These are phyloP conservation scores for Candida hungchunana DNA, from an alignment of 805 yeast genomes.

Conservation along the genomic window DNA sequence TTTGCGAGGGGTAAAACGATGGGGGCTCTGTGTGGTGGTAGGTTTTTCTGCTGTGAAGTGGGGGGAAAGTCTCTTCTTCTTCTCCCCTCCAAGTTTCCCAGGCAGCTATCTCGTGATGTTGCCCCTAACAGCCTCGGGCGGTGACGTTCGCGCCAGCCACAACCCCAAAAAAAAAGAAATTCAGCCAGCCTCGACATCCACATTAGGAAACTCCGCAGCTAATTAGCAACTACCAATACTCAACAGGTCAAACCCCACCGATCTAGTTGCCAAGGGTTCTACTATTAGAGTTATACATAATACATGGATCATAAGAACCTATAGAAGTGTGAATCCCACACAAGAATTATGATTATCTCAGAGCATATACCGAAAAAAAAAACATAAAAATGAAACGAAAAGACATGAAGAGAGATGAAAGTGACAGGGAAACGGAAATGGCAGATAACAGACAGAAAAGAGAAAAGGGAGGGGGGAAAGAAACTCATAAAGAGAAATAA, in stretches of 20 bases:
- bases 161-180: constrained; percentile 1
- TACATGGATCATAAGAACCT: too few species aligned
- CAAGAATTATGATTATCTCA: too few species aligned
- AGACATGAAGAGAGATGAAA: too few species aligned
- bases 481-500: too few species aligned
- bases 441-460: too few species aligned
- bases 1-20: not conserved
- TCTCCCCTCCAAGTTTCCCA: constrained; percentile 5
- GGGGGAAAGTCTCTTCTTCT: not conserved
- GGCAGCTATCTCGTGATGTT: constrained; percentile 7
- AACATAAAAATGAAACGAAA: too few species aligned
- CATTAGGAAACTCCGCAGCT: not conserved
- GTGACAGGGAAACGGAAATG: too few species aligned
- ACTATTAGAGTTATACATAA: too few species aligned
- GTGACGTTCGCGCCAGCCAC: constrained; percentile 4
- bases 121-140: not conserved
- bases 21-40: not conserved
- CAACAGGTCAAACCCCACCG: not conserved
- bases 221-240: not conserved
- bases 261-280: too few species aligned
- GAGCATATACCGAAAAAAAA: too few species aligned
- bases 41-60: not conserved
- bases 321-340: too few species aligned
- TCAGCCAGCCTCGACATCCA: constrained; percentile 5
- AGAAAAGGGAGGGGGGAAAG: too few species aligned